phyloP scores from a whole-genome alignment of 2,329 filamentous ascomycete species.

The Cladosporium oxysporum region DNA sequence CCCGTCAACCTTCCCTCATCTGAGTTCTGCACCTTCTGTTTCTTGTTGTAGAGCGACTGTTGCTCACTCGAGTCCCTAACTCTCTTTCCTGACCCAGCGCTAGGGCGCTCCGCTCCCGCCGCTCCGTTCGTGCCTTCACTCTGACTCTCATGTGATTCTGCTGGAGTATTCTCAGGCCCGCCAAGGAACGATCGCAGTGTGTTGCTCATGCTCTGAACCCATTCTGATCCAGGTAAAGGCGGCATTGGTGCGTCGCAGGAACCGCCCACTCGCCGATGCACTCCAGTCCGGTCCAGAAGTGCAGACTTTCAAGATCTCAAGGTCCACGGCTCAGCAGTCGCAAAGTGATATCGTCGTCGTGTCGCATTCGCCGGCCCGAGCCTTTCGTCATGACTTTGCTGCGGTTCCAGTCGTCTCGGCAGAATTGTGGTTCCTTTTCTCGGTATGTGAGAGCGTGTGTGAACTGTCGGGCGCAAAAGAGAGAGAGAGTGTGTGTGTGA shows the following conservation, averaged over 20 bases:
- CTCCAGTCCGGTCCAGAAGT: background rate
- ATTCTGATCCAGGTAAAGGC: background rate
- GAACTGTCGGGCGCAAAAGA: background rate
- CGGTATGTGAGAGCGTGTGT: background rate
- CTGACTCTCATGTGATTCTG: background rate
- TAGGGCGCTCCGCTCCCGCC: background rate
- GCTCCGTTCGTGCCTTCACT: background rate
- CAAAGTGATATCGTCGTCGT: conserved; percentile 3
- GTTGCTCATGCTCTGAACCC: background rate
- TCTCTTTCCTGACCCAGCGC: background rate
- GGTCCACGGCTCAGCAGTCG: background rate
- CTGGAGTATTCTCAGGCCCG: background rate
- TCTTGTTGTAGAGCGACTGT: background rate
- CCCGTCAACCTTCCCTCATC: background rate
- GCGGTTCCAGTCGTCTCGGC: background rate
- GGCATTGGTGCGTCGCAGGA: background rate
- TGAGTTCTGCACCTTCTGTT: background rate
- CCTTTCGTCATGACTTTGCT: conserved; percentile 3
- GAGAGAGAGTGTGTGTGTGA: background rate
- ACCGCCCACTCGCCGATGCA: background rate
- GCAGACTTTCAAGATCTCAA: background rate
- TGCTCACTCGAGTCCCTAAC: background rate
- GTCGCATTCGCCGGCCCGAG: background rate
- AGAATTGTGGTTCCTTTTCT: background rate
- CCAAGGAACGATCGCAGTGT: background rate